Conservation (phyloP, 192 early-diverging fungal species). For the Lobosporangium transversale region DNA sequence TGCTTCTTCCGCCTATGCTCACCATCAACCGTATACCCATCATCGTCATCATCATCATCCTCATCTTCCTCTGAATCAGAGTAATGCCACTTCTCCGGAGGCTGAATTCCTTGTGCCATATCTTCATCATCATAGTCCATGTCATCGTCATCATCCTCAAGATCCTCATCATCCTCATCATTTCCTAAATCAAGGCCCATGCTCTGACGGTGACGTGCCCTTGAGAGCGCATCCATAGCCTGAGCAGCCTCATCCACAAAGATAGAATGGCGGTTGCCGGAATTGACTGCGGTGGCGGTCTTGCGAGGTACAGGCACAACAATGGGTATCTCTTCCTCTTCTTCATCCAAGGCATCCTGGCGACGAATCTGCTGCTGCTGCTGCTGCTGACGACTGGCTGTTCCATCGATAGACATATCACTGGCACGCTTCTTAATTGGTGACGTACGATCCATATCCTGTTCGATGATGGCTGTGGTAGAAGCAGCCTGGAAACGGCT, state of each 20-base stretch:
- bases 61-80: constrained; percentile 39
- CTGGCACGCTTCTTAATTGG: constrained; percentile 14
- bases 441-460: not conserved
- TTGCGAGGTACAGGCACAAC: constrained; percentile 17
- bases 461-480: not conserved
- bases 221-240: constrained; percentile 45
- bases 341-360: constrained; percentile 3
- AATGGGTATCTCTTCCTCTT: constrained; percentile 20
- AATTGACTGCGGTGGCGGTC: not conserved
- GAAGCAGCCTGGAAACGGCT: not conserved
- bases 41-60: constrained; percentile 25
- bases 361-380: too few species aligned
- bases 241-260: constrained; percentile 46
- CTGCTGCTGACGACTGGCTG: constrained; percentile 23
- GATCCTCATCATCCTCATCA: too few species aligned
- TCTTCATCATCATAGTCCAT: constrained; percentile 33
- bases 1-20: constrained; percentile 35
- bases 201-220: constrained; percentile 40
- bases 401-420: constrained; percentile 13
- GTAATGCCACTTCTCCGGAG: constrained; percentile 53
- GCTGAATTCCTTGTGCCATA: constrained; percentile 16
- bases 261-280: constrained; percentile 31
- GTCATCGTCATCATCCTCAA: constrained; percentile 3
- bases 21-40: constrained; percentile 1
- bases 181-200: too few species aligned